These are phyloP conservation scores for Hypoxylon sp. DNA, from an alignment of 2,329 filamentous ascomycete genomes.

Conservation along the genomic window DNA sequence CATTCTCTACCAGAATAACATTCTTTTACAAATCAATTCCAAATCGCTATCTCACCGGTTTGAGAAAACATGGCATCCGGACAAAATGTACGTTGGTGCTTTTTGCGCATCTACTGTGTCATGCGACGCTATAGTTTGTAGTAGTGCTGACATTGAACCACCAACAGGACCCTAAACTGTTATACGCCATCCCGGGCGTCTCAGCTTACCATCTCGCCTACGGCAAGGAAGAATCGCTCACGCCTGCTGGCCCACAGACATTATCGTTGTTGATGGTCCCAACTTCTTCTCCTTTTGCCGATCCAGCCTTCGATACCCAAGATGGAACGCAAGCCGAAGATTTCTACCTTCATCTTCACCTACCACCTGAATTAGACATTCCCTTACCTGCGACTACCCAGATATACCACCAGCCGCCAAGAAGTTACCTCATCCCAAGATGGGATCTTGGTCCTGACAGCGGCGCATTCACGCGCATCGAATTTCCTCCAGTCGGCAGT, in stretches of 20 bases:
- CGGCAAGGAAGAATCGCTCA: conserved; percentile 87
- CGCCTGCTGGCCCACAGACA: conserved; percentile 88
- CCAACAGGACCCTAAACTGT: conserved; percentile 72
- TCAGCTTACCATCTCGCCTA: conserved; percentile 91
- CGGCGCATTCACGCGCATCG: conserved; percentile 92
- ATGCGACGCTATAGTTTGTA: conserved; percentile 26
- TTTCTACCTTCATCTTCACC: conserved; percentile 95
- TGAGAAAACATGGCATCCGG: conserved; percentile 60
- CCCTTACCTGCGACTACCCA: conserved; percentile 95
- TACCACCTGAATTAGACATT: conserved; percentile 94
- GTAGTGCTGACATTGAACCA: conserved; percentile 20
- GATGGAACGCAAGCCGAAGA: conserved; percentile 80
- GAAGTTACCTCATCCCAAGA: conserved; percentile 92
- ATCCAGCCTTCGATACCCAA: conserved; percentile 65
- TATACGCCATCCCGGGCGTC: conserved; percentile 85
- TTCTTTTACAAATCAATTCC: conserved; percentile 21
- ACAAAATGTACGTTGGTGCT: conserved; percentile 58
- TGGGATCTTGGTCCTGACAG: conserved; percentile 93
- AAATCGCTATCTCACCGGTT: conserved; percentile 12
- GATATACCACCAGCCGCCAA: conserved; percentile 95
- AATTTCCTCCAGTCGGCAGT: conserved; percentile 83
- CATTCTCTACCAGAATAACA: conserved; percentile 9
- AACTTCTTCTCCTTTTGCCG: conserved; percentile 80
- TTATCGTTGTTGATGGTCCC: conserved; percentile 96
- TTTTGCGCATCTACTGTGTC: conserved; percentile 15